A percentile compares a stretch with the other conserved stretches of the same genome.
phyloP scores from a whole-genome alignment of 2,329 filamentous ascomycete species.

The Diaporthe velutina region DNA sequence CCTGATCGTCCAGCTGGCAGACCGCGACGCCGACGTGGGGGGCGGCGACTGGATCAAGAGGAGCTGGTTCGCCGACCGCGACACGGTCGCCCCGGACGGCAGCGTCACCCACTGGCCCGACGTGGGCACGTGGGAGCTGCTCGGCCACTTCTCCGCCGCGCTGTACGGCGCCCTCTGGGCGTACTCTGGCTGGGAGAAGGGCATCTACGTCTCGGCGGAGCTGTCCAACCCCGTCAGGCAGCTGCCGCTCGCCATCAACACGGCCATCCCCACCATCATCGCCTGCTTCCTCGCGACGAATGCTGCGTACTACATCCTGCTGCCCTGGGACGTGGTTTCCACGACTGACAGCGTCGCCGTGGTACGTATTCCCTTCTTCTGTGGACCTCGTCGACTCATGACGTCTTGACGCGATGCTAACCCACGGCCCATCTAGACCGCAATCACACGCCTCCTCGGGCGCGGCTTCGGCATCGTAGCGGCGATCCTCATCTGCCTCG shows the following conservation, averaged over 20 bases:
- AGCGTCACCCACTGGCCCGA: slow-evolving; percentile 61
- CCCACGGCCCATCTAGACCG: slow-evolving; percentile 56
- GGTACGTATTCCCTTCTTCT: slow-evolving; percentile 55
- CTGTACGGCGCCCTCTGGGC: slow-evolving; percentile 74
- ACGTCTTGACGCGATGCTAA: neutral
- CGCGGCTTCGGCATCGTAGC: slow-evolving; percentile 64
- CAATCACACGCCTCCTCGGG: slow-evolving; percentile 67
- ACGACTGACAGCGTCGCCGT: slow-evolving; percentile 74
- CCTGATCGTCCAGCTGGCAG: slow-evolving; percentile 53
- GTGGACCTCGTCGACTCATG: neutral
- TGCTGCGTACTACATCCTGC: slow-evolving; percentile 71
- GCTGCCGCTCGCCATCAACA: slow-evolving; percentile 72
- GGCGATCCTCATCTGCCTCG: slow-evolving; percentile 69
- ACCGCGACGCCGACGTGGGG: slow-evolving; percentile 54
- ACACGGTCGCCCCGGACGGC: slow-evolving; percentile 64
- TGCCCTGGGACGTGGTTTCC: slow-evolving; percentile 70
- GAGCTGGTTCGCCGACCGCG: slow-evolving; percentile 67
- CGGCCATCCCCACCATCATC: slow-evolving; percentile 70
- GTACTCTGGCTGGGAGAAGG: slow-evolving; percentile 77
- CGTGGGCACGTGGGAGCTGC: slow-evolving; percentile 67
- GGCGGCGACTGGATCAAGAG: slow-evolving; percentile 65
- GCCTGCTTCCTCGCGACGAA: slow-evolving; percentile 72
- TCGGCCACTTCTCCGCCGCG: slow-evolving; percentile 71
- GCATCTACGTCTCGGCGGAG: slow-evolving; percentile 68
- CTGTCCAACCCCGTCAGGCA: slow-evolving; percentile 64